Percentiles rank a stretch among this genome's conserved stretches.
Conservation (phyloP, 2,329 filamentous ascomycete species). For the Plenodomus biglobosus region DNA sequence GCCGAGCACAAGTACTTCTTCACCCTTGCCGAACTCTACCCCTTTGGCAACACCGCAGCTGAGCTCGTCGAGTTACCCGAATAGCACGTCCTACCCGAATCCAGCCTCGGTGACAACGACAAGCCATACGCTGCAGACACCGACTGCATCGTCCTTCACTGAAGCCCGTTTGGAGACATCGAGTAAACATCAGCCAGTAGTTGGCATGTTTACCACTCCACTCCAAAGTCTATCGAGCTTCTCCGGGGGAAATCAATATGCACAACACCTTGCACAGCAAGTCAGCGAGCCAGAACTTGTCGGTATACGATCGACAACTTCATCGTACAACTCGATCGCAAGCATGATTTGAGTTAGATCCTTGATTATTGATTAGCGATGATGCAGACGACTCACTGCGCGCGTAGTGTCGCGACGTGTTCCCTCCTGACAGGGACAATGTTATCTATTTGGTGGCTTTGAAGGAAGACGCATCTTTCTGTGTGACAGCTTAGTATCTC, state of each 20-base stretch:
- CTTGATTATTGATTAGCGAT: neutral
- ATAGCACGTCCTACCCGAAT: conserved; percentile 28
- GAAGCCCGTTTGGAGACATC: conserved; percentile 10
- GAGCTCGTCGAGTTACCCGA: conserved; percentile 20
- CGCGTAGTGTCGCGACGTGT: neutral
- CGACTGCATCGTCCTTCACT: conserved; percentile 20
- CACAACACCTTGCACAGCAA: conserved; percentile 26
- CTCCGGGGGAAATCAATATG: conserved; percentile 18
- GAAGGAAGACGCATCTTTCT: neutral
- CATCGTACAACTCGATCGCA: conserved; percentile 39
- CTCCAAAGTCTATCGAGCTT: conserved; percentile 32
- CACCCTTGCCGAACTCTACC: conserved; percentile 21
- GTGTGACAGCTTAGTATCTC: too few relatives aligned
- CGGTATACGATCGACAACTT: conserved; percentile 34
- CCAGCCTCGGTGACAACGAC: conserved; percentile 26
- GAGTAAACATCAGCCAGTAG: conserved; percentile 26
- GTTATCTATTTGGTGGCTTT: neutral
- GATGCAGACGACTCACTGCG: neutral
- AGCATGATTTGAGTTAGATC: conserved; percentile 34
- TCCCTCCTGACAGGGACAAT: neutral
- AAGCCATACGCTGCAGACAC: conserved; percentile 26
- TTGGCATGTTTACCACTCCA: conserved; percentile 37
- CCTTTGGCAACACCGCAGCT: conserved; percentile 23
- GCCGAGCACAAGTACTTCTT: conserved; percentile 17
- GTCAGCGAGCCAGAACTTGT: conserved; percentile 42